A percentile compares a stretch with the other conserved stretches of the same genome.
Evolutionary conservation across 2,329 filamentous ascomycete species (phyloP).

Genomic region (Diaporthe sp.): DNA sequence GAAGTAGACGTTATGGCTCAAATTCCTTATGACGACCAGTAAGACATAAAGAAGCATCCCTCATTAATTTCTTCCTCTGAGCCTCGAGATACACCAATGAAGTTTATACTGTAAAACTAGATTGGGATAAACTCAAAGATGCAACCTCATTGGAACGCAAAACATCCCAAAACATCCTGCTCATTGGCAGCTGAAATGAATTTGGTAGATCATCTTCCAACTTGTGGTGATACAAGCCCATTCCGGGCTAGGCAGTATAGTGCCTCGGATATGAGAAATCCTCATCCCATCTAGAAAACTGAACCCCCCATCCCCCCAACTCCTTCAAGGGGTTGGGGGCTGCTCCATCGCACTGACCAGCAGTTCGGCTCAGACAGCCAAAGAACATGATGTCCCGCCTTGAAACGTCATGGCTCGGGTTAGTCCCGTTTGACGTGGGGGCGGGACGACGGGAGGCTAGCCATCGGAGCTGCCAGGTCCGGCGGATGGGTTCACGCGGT

Average conservation of each 20-base stretch:
- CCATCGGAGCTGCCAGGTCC: constrained; percentile 9
- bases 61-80: neutral
- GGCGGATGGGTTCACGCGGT: neutral
- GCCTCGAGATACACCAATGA: neutral
- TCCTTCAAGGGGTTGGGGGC: neutral
- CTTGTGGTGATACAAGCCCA: too few relatives aligned
- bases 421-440: constrained; percentile 24
- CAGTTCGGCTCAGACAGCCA: constrained; percentile 28
- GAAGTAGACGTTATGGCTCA: neutral
- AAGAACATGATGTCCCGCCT: constrained; percentile 1
- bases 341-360: constrained; percentile 19
- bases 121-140: neutral
- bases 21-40: neutral
- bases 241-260: neutral
- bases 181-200: neutral
- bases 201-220: neutral
- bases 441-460: constrained; percentile 8
- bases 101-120: neutral
- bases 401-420: constrained; percentile 15
- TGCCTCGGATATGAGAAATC: neutral
- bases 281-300: neutral
- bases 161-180: neutral
- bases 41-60: neutral
- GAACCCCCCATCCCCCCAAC: neutral
- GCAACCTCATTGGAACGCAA: neutral